Evolutionary conservation across 2,329 filamentous ascomycete genomes (phyloP).

Genomic region (Botrytis elliptica): DNA sequence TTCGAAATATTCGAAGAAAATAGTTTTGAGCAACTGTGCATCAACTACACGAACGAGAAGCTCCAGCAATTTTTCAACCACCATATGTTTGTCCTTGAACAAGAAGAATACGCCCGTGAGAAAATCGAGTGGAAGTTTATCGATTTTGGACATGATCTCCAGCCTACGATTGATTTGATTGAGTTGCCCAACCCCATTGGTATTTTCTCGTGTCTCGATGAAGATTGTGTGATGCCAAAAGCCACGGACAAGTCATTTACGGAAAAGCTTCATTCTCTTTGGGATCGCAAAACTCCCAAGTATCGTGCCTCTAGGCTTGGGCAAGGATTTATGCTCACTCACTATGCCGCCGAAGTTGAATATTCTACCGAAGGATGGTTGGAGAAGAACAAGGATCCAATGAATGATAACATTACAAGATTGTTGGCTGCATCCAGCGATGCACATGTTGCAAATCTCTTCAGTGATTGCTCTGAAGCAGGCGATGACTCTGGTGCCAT

Average conservation of each 20-base stretch:
- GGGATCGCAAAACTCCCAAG: conserved; percentile 94
- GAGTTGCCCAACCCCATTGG: conserved; percentile 95
- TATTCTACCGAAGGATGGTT: conserved; percentile 94
- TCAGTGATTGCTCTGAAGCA: conserved; percentile 80
- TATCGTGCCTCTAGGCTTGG: conserved; percentile 85
- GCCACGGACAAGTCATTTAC: conserved; percentile 96
- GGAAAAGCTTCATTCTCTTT: conserved; percentile 93
- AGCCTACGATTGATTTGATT: conserved; percentile 96
- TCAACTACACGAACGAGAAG: conserved; percentile 99
- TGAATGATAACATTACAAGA: conserved; percentile 95
- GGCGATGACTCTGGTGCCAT: conserved; percentile 71
- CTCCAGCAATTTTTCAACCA: conserved; percentile 99
- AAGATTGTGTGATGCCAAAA: conserved; percentile 98
- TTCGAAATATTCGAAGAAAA: conserved; percentile 99
- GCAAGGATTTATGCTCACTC: conserved; percentile 92
- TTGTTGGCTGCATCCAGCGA: conserved; percentile 80
- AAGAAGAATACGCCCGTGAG: conserved; percentile 95
- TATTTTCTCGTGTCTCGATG: conserved; percentile 96
- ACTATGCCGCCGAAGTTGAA: conserved; percentile 97
- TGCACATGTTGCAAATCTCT: conserved; percentile 78
- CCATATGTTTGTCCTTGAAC: conserved; percentile 98
- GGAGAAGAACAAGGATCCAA: conserved; percentile 97
- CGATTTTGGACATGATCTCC: conserved; percentile 94
- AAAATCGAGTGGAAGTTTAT: conserved; percentile 99
- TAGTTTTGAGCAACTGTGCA: conserved; percentile 98